Base-by-base conservation (phyloP, 768 basidiomycete species). In the Panaeolus papilionaceus region DNA sequence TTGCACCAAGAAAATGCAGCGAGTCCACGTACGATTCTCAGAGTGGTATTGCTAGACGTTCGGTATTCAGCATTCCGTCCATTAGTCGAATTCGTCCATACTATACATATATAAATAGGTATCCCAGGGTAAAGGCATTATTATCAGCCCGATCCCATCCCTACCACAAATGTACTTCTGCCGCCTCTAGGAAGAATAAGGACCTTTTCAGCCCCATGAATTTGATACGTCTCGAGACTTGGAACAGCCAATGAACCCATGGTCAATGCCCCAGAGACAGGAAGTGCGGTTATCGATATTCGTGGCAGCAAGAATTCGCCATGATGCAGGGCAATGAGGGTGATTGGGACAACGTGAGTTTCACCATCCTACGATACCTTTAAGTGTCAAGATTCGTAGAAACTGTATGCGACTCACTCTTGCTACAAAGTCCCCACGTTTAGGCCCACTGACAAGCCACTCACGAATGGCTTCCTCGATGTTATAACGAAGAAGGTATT, bases 381-480 rank as follows among this genome's bases (percentile, higher is more conserved):
- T 69, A 6, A 63, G 54, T 23, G 20, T n/a, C 6, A 45, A 38
- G 61, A 16, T 37, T 37, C 67, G 61, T 28, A 12, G 47, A 44
- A 66, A 38, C 23, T 20, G 20, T 38, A 44, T 16, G 38, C 38
- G 1, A 74, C 88, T 64, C 73, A 93, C 96, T 79, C 81, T 83
- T 2, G 92, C 93, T 18, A 84, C 64, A 72, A 94, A 96, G 71
- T 92, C 92, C 0, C 95, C 96, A 64, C 92, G 88, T 79, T 96
- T 97, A 47, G 85, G 85, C 9, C 96, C 96, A 68, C 94, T 92
- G 9, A 98, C 88, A 3, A 98, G 82, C 96, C 96, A 98, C 70
- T 94, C 92, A 62, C 88, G 89, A 18, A 89, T 85, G 77, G 89
- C 84, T 70, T 95, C 93, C 66, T 93, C 89, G 16, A 98, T 83